Percentiles rank a stretch among this genome's conserved stretches.
These are phyloP conservation scores for Lactarius deliciosus DNA, from an alignment of 768 basidiomycete genomes.

Conservation along the genomic window DNA sequence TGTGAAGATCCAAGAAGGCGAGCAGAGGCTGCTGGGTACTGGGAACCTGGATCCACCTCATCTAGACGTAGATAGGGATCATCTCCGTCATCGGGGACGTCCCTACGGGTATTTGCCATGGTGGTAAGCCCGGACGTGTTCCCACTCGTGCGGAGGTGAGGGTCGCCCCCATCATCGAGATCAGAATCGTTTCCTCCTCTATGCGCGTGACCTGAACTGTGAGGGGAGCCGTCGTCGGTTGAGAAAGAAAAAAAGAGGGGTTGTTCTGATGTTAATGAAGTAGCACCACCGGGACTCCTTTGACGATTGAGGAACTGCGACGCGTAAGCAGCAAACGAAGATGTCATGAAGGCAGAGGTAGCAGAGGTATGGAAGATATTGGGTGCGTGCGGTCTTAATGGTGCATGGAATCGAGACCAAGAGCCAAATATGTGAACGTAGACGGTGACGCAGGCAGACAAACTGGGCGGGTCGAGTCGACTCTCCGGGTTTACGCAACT, in stretches of 20 bases:
- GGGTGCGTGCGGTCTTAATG: conserved; percentile 6
- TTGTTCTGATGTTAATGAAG: conserved; percentile 61
- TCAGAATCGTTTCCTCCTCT: conserved; percentile 43
- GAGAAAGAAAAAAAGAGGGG: conserved; percentile 89
- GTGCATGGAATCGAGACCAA: conserved; percentile 15
- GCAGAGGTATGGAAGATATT: neutral
- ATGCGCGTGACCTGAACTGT: conserved; percentile 42
- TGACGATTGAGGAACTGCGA: conserved; percentile 76
- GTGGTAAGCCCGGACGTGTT: conserved; percentile 36
- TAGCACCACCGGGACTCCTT: conserved; percentile 38
- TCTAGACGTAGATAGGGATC: conserved; percentile 80
- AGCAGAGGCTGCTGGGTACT: conserved; percentile 39
- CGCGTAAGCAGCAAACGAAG: conserved; percentile 79
- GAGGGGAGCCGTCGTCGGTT: conserved; percentile 62
- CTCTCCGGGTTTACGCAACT: neutral
- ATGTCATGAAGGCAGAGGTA: conserved; percentile 42
- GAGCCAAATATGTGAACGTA: neutral
- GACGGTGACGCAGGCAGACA: conserved; percentile 7
- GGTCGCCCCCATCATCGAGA: conserved; percentile 75
- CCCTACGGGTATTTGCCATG: conserved; percentile 32
- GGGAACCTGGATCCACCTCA: conserved; percentile 53
- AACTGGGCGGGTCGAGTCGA: conserved; percentile 14
- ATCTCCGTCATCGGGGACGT: conserved; percentile 52
- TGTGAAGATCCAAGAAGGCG: conserved; percentile 42
- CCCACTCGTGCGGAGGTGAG: conserved; percentile 55